Percentiles rank a stretch among this genome's conserved stretches.
These are phyloP conservation scores for Volvox reticuliferus DNA, from an alignment of 139 green algal genomes.

Conservation along the genomic window DNA sequence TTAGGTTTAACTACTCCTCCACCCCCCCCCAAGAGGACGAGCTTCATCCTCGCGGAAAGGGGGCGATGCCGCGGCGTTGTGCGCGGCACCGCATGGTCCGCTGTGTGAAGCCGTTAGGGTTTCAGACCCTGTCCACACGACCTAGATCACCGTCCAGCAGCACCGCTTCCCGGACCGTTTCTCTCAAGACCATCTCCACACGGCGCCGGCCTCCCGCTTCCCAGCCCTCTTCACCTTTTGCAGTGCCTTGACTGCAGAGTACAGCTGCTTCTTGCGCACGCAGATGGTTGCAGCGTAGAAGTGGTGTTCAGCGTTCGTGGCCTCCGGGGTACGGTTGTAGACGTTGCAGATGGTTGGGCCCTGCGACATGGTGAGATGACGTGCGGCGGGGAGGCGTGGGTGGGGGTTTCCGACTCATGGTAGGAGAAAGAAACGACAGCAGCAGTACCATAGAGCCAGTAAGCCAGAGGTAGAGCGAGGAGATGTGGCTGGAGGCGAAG, in stretches of 20 bases:
- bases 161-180: not conserved
- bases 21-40: no score
- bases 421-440: not conserved
- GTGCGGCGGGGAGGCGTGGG: not conserved
- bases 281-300: constrained; percentile 88
- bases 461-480: no score
- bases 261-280: constrained; percentile 92
- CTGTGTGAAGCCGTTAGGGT: no score
- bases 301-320: constrained; percentile 47
- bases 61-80: no score
- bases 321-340: constrained; percentile 51
- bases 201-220: not conserved
- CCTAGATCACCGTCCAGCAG: not conserved
- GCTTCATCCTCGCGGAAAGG: no score
- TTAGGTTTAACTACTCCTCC: no score
- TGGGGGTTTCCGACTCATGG: not conserved
- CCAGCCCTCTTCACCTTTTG: constrained; percentile 69
- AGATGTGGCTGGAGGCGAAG: no score
- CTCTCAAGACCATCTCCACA: not conserved
- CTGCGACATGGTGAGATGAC: constrained; percentile 46
- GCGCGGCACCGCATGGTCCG: no score
- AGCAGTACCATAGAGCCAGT: not conserved
- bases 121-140: no score
- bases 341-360: constrained; percentile 91
- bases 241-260: constrained; percentile 88